Evolutionary conservation across 2,329 filamentous ascomycete species (phyloP), one percentile per base, ranked within the genome.

Genomic region (Fusarium sp.): DNA sequence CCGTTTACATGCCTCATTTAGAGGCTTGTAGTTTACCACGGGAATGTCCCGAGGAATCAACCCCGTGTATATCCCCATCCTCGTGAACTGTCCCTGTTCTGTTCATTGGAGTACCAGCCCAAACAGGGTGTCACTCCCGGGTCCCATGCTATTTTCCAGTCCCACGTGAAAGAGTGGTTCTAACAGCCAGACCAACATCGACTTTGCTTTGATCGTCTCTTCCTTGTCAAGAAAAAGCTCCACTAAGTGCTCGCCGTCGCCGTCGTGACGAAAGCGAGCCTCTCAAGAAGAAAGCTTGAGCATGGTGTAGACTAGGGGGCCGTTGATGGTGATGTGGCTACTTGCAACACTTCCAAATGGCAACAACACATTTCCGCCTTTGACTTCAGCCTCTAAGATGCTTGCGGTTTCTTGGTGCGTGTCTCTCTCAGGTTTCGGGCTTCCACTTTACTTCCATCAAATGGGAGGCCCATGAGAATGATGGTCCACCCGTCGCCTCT

Each of bases 111-210:
- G 42, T 46, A 46, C 3, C 14, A 46, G 5, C 1, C 42, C 42
- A 2, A 46, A 46, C 2, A 22, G 42, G 1, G 22, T 27, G 2
- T 46, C 42, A 6, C 8, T 10, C 22, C 22, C 42, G 27, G 22
- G 42, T 7, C 42, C 42, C 42, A 46, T 46, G 9, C 5, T 46
- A 6, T 10, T 46, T 4, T 46, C 42, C 14, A 0, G 42, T 4
- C 42, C 42, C 0, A 46, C 0, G 2, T 46, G 5, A 11, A 46
- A 46, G 0, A 46, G 5, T 1, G 27, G 3, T 2, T 46, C 22
- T 11, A 46, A 2, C 14, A 46, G 11, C 42, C 42, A 46, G 22
- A 46, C 14, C 1, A 22, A 46, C 22, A 44, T 2, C 0, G 20
- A 44, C 40, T 22, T 44, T 46, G 22, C 42, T 3, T 46, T 17